Percentiles rank a stretch among this genome's conserved stretches.
These are phyloP conservation scores for Penicillium herquei DNA, from an alignment of 495 filamentous ascomycete genomes.

Conservation along the genomic window DNA sequence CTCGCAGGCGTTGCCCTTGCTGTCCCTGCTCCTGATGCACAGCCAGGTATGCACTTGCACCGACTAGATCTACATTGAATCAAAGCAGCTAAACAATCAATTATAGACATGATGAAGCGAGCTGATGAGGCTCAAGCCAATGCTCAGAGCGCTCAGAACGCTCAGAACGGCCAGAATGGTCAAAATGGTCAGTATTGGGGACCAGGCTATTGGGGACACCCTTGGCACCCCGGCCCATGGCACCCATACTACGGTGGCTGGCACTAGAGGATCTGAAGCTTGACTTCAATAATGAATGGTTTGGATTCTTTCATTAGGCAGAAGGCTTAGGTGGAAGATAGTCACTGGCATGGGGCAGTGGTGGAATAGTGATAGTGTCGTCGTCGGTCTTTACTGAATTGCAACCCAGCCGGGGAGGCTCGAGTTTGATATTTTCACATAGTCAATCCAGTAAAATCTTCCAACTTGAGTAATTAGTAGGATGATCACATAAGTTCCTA, in stretches of 20 bases:
- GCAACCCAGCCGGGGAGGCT: no score
- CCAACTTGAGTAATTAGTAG: no score
- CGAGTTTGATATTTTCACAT: no score
- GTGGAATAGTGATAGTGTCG: not conserved
- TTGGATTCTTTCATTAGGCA: no score
- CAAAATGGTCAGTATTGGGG: not conserved
- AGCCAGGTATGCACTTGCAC: not conserved
- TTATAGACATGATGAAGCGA: not conserved
- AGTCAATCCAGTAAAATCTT: no score
- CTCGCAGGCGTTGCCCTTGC: not conserved
- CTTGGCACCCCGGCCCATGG: not conserved
- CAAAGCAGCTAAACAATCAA: not conserved
- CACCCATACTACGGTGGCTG: not conserved
- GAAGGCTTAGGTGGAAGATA: no score
- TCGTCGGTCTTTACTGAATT: conserved; percentile 2
- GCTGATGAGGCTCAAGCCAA: not conserved
- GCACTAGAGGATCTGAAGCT: not conserved
- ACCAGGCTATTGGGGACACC: conserved; percentile 1
- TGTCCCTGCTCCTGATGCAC: not conserved
- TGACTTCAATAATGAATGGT: not conserved
- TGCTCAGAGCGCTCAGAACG: not conserved
- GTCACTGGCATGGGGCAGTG: not conserved
- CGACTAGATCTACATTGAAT: not conserved
- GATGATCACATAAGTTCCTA: no score
- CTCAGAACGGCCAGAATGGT: not conserved